Conservation (phyloP, 169 alveolate genomes). For the Pseudocohnilembus persalinus region DNA sequence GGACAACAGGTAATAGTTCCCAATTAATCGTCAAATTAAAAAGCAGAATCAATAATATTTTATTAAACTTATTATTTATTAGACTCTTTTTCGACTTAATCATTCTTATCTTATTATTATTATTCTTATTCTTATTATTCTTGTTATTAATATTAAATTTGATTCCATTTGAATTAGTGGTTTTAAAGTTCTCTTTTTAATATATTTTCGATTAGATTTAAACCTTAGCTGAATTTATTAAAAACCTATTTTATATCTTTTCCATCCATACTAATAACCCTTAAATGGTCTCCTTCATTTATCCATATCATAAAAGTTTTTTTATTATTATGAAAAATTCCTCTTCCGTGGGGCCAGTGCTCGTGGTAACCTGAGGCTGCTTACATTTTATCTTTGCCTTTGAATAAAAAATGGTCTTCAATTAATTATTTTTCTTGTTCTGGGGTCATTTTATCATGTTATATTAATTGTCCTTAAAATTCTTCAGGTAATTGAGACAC, state of each 20-base stretch:
- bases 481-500: conserved; percentile 7
- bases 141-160: no score
- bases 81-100: no score
- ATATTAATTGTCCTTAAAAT: conserved; percentile 32
- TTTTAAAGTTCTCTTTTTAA: no score
- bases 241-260: conserved; percentile 57
- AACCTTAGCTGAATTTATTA: conserved; percentile 49
- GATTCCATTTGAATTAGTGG: conserved; percentile 1
- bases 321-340: conserved; percentile 54
- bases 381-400: conserved; percentile 35
- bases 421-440: conserved; percentile 31
- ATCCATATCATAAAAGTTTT: conserved; percentile 67
- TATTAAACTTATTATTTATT: no score
- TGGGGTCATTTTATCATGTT: conserved; percentile 5
- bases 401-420: conserved; percentile 51
- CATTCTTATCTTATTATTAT: no score
- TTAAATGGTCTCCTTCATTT: conserved; percentile 67
- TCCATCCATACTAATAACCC: conserved; percentile 65
- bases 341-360: conserved; percentile 77
- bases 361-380: conserved; percentile 28
- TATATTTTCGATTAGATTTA: conserved; percentile 38
- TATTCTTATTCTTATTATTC: no score
- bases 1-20: conserved; percentile 62
- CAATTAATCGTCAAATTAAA: conserved; percentile 37
- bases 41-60: conserved; percentile 18